phyloP scores from a whole-genome alignment of 2,329 filamentous ascomycete genomes.

The Lasiodiplodia theobromae region DNA sequence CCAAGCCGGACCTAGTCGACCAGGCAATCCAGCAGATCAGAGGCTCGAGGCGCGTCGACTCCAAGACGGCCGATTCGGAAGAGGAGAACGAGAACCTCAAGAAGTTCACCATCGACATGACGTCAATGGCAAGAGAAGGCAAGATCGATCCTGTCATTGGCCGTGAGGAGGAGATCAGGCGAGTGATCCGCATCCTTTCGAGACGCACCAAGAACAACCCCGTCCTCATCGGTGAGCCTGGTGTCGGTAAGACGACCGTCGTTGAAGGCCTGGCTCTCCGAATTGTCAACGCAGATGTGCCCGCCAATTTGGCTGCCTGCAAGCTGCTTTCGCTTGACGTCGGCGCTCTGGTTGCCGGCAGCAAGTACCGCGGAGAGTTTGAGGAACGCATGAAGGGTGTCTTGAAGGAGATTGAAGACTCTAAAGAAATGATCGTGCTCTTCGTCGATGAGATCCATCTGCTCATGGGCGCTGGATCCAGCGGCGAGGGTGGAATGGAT shows the following conservation, averaged over 20 bases:
- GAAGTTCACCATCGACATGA: conserved; percentile 99
- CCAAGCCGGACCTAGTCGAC: conserved; percentile 88
- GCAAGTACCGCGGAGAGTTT: conserved; percentile 98
- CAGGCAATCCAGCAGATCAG: conserved; percentile 90
- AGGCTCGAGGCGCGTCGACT: conserved; percentile 91
- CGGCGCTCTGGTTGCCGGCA: conserved; percentile 91
- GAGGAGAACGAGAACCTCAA: conserved; percentile 93
- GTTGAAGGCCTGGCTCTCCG: conserved; percentile 94
- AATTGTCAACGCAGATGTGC: conserved; percentile 96
- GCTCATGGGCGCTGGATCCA: conserved; percentile 94
- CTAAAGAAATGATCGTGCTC: conserved; percentile 95
- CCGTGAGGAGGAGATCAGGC: conserved; percentile 91
- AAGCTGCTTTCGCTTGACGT: conserved; percentile 95
- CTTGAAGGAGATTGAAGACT: conserved; percentile 92
- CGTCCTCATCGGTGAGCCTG: conserved; percentile 94
- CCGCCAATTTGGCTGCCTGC: conserved; percentile 92
- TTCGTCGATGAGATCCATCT: conserved; percentile 99
- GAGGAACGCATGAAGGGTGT: conserved; percentile 99
- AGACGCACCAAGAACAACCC: conserved; percentile 98
- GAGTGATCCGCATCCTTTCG: conserved; percentile 90
- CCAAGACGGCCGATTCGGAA: conserved; percentile 93
- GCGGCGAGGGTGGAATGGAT: conserved; percentile 97
- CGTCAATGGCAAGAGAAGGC: conserved; percentile 91
- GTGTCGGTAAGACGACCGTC: conserved; percentile 98
- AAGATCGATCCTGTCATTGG: conserved; percentile 98